A percentile compares a stretch with the other conserved stretches of the same genome.
Conservation (phyloP, 495 filamentous ascomycete genomes). For the Penicillium longicatenatum region DNA sequence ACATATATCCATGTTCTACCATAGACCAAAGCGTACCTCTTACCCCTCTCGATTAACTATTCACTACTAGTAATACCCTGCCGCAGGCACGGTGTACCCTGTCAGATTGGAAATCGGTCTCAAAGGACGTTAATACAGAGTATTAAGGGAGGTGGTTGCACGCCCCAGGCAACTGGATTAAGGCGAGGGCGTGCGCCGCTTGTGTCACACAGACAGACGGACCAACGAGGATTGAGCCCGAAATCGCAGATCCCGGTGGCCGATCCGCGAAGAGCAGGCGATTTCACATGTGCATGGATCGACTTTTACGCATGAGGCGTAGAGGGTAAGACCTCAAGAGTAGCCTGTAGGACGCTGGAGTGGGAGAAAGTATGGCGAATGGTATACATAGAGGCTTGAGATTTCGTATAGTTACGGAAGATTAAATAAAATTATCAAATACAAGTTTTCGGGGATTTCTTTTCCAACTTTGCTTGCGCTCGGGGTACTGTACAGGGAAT, state of each 20-base stretch:
- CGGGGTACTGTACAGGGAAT: background rate
- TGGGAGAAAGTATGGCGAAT: background rate
- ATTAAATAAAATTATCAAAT: too few relatives aligned
- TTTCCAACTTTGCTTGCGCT: too few relatives aligned
- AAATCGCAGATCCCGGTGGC: constrained; percentile 14
- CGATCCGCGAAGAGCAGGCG: background rate
- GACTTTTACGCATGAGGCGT: constrained; percentile 12
- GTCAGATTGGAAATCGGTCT: constrained; percentile 13
- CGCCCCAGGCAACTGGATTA: constrained; percentile 6
- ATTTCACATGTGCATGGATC: constrained; percentile 15
- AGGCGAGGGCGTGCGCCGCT: constrained; percentile 15
- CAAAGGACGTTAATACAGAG: constrained; percentile 25
- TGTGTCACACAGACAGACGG: constrained; percentile 20
- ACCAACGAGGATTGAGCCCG: constrained; percentile 8
- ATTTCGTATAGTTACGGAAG: too few relatives aligned
- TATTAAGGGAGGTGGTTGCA: constrained; percentile 18
- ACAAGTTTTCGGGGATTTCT: too few relatives aligned
- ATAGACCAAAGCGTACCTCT: background rate
- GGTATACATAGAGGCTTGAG: too few relatives aligned
- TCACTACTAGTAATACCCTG: background rate
- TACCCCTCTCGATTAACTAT: constrained; percentile 3
- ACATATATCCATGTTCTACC: background rate
- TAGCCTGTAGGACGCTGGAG: constrained; percentile 1
- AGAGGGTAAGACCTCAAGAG: too few relatives aligned
- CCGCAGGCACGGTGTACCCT: constrained; percentile 4